phyloP scores from a whole-genome alignment of 768 basidiomycete species.

The Tephrocybe sp. region DNA sequence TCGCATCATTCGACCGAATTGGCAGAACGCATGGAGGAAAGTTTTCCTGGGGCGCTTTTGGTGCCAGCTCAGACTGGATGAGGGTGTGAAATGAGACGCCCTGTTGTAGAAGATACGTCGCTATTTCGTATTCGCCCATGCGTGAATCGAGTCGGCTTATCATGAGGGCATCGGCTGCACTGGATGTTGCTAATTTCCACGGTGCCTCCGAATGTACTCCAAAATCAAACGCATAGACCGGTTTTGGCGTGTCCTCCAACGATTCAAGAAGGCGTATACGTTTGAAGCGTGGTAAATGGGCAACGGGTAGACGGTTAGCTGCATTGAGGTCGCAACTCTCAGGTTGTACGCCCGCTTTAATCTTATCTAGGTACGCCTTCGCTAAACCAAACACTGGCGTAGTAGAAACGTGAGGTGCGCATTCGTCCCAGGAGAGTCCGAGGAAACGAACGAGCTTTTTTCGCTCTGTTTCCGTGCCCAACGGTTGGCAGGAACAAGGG shows the following conservation, averaged over 20 bases:
- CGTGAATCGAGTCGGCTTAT: neutral
- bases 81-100: conserved; percentile 2
- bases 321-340: neutral
- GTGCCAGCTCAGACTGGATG: neutral
- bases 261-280: neutral
- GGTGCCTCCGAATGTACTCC: neutral
- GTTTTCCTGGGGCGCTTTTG: neutral
- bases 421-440: neutral
- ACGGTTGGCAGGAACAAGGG: neutral
- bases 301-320: neutral
- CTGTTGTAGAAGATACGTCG: neutral
- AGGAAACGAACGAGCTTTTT: neutral
- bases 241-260: neutral
- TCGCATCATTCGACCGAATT: neutral
- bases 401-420: neutral
- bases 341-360: neutral
- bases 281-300: neutral
- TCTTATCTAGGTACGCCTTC: neutral
- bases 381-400: neutral
- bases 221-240: conserved; percentile 1
- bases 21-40: neutral
- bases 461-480: neutral
- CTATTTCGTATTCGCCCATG: neutral
- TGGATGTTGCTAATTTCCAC: neutral
- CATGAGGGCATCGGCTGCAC: neutral